Evolutionary conservation across 768 basidiomycete genomes (phyloP), one percentile per base, ranked within the genome.

Genomic region (Kwoniella bestiolae): DNA sequence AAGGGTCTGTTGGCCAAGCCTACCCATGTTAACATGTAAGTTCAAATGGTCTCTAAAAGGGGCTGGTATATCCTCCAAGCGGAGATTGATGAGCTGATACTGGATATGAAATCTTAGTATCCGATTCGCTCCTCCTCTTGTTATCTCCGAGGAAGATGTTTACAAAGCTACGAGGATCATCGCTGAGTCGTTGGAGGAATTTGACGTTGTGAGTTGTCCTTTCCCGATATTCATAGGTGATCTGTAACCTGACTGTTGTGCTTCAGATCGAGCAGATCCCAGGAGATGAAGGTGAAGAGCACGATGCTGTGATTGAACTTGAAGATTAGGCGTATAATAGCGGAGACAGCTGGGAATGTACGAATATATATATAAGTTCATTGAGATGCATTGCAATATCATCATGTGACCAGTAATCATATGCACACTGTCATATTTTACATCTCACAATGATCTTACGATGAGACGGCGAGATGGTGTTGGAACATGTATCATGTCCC

Each of bases 91-190:
- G 23, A n/a, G n/a, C 55, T 65, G 56, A 49, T 38, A 9, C 4
- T 23, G 1, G 14, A 45, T 6, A 52, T 26, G 47, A 53, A 38
- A 18, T 45, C 69, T 3, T 73, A 97, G 94, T 58, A 91, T 99
- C 72, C 93, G 95, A 32, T 95, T 99, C 79, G 92, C 96, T 2
- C 95, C 95, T 2, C 95, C 95, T 2, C 82, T 99, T 60, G 92
- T 98, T 67, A 99, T 99, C 64, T 84, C 87, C n/a, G 92, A 96
- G 75, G 87, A 86, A 21, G 92, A 96, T 66, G 77, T 98, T 66
- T 83, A 84, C 79, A 87, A 87, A 80, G 90, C 89, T 23, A 85
- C 96, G 14, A 81, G 80, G 61, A 87, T 91, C 61, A 92, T 99
- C 74, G 87, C 86, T 23, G 86, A 90, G 71, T 89, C 87, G 56